These are phyloP conservation scores for Botryosphaeria dothidea DNA, from an alignment of 2,329 filamentous ascomycete species.

Conservation along the genomic window DNA sequence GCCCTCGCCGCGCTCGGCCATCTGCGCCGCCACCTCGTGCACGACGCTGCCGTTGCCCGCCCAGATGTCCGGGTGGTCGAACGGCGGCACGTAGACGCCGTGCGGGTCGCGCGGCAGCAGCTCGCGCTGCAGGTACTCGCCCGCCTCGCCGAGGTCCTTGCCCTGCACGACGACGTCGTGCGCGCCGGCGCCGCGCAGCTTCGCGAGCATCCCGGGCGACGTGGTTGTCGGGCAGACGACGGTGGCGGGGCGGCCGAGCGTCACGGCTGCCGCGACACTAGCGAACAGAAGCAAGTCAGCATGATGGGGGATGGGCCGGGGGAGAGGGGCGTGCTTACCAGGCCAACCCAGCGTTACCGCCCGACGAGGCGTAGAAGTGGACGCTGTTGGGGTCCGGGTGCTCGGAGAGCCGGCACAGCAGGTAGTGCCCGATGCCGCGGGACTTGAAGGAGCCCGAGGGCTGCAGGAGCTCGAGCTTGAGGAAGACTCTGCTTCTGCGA, in stretches of 20 bases:
- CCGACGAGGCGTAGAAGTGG: slow-evolving; percentile 79
- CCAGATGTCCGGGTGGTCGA: slow-evolving; percentile 70
- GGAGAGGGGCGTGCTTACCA: not conserved
- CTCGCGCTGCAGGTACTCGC: slow-evolving; percentile 62
- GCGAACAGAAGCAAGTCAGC: not conserved
- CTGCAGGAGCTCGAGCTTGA: slow-evolving; percentile 84
- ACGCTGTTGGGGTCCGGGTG: slow-evolving; percentile 36
- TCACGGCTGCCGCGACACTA: slow-evolving; percentile 67
- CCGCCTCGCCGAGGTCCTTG: slow-evolving; percentile 68
- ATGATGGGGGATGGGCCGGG: not conserved
- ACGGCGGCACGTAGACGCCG: slow-evolving; percentile 67
- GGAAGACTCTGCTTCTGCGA: slow-evolving; percentile 66
- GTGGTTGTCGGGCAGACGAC: slow-evolving; percentile 72
- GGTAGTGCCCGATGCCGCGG: slow-evolving; percentile 69
- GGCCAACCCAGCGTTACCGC: slow-evolving; percentile 83
- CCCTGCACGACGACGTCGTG: slow-evolving; percentile 70
- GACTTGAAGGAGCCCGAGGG: slow-evolving; percentile 88
- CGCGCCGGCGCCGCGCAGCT: slow-evolving; percentile 67
- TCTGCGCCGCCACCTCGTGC: slow-evolving; percentile 49
- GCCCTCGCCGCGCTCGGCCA: slow-evolving; percentile 34
- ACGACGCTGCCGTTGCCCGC: slow-evolving; percentile 63
- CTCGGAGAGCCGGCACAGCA: slow-evolving; percentile 53
- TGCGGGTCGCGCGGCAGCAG: slow-evolving; percentile 47
- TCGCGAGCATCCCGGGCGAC: slow-evolving; percentile 68
- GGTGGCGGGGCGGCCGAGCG: slow-evolving; percentile 66